Conservation (phyloP, 768 basidiomycete species). For the Mycena rosella region DNA sequence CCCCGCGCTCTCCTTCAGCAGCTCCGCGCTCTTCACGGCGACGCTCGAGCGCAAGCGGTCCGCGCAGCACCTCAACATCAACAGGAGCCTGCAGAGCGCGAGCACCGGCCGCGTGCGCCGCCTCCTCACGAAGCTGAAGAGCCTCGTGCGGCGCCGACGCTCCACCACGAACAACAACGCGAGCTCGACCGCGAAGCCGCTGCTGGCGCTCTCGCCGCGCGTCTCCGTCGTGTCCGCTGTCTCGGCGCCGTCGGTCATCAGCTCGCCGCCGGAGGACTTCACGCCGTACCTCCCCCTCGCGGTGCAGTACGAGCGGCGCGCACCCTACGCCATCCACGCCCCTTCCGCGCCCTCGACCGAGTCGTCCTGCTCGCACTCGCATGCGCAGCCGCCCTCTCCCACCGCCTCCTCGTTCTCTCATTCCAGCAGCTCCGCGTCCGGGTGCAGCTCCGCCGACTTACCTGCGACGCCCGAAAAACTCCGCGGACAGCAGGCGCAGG, state of each 20-base stretch:
- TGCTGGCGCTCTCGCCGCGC: too few relatives aligned
- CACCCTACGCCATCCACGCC: constrained; percentile 35
- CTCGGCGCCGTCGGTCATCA: not conserved
- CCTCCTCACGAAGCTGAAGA: constrained; percentile 22
- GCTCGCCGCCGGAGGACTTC: constrained; percentile 6
- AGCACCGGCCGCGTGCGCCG: not conserved
- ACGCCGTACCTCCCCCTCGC: constrained; percentile 37
- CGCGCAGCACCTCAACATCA: not conserved
- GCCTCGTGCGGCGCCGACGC: constrained; percentile 3
- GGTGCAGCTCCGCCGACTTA: not conserved
- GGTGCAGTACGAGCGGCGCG: constrained; percentile 33
- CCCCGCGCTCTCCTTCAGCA: not conserved
- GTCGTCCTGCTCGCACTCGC: not conserved
- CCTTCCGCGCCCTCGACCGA: not conserved
- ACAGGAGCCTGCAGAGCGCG: too few relatives aligned
- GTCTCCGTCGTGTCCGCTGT: too few relatives aligned
- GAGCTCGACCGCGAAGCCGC: too few relatives aligned
- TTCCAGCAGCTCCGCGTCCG: not conserved
- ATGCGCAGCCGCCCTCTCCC: constrained; percentile 22
- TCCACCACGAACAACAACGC: too few relatives aligned
- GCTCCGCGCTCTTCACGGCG: not conserved
- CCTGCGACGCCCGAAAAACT: not conserved
- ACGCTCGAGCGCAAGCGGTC: constrained; percentile 13
- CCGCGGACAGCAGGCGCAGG: too few relatives aligned
- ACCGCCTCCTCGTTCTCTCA: constrained; percentile 18